phyloP scores from a whole-genome alignment of 2,329 filamentous ascomycete species.

The Neonectria faginata region DNA sequence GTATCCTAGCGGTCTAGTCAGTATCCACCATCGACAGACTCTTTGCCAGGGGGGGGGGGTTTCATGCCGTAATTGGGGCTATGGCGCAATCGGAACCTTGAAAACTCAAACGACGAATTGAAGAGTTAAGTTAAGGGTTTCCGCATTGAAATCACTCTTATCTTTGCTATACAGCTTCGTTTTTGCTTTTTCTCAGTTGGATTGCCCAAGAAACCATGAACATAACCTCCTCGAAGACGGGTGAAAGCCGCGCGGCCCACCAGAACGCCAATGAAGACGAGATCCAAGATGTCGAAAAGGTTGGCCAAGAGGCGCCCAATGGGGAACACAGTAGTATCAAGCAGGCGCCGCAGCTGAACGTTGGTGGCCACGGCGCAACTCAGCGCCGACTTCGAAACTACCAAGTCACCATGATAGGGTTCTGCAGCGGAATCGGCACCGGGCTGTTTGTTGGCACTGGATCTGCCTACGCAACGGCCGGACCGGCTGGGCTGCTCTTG shows the following conservation, averaged over 20 bases:
- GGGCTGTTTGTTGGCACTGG: conserved; percentile 42
- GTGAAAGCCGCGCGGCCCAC: not conserved
- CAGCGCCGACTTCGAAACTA: conserved; percentile 40
- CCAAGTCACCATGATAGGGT: conserved; percentile 43
- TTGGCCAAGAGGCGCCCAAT: not conserved
- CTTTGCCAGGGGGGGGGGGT: not conserved
- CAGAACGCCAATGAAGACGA: conserved; percentile 7
- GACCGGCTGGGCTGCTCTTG: conserved; percentile 41
- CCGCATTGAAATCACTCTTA: not conserved
- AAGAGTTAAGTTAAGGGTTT: not conserved
- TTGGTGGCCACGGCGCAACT: conserved; percentile 38
- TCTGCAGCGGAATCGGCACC: conserved; percentile 42
- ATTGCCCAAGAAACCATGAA: not conserved
- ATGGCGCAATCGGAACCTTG: not conserved
- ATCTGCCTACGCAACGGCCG: conserved; percentile 40
- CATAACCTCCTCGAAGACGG: not conserved
- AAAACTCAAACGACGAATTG: not conserved
- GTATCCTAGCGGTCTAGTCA: not conserved
- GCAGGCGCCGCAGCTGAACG: conserved; percentile 39
- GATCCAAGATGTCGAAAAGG: conserved; percentile 17
- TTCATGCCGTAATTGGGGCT: not conserved
- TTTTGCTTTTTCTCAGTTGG: not conserved
- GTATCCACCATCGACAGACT: not conserved
- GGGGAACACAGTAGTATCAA: conserved; percentile 9
- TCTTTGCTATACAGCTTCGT: not conserved